A percentile compares a stretch with the other conserved stretches of the same genome.
phyloP scores from a whole-genome alignment of 1,284 basidiomycete genomes.

The Coniophora puteana region DNA sequence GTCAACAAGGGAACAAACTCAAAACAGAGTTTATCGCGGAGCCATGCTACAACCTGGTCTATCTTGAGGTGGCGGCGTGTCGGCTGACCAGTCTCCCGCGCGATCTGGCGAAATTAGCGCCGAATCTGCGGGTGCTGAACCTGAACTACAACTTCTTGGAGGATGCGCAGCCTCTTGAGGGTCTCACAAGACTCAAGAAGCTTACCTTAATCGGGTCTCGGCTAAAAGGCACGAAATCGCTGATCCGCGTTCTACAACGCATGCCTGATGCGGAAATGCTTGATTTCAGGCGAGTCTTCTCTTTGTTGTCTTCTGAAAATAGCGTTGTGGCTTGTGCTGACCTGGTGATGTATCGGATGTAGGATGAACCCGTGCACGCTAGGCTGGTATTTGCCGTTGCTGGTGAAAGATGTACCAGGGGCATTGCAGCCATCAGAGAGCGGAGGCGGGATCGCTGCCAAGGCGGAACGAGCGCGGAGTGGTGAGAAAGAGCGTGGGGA shows the following conservation, averaged over 20 bases:
- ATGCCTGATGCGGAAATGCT: constrained; percentile 82
- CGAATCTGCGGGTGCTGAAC: constrained; percentile 91
- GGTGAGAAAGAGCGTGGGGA: constrained; percentile 26
- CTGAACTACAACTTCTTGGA: constrained; percentile 93
- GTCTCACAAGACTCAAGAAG: constrained; percentile 76
- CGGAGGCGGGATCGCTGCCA: constrained; percentile 14
- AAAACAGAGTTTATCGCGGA: constrained; percentile 45
- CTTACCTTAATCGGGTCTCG: constrained; percentile 84
- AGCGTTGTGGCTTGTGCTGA: constrained; percentile 20
- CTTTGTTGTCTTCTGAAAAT: constrained; percentile 6
- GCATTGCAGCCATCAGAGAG: constrained; percentile 61
- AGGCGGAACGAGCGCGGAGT: constrained; percentile 18
- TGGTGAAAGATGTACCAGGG: constrained; percentile 66
- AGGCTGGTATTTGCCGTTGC: constrained; percentile 89
- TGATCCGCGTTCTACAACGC: constrained; percentile 67
- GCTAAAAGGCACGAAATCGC: constrained; percentile 63
- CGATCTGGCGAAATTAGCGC: constrained; percentile 63
- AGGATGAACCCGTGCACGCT: constrained; percentile 95
- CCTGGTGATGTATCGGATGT: constrained; percentile 10
- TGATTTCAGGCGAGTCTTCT: constrained; percentile 76
- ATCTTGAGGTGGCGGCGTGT: constrained; percentile 92
- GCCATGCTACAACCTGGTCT: constrained; percentile 84
- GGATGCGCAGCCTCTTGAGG: constrained; percentile 64
- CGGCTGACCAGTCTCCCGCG: constrained; percentile 74
- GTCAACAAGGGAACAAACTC: constrained; percentile 44